These are phyloP conservation scores for Euphorbia schlechtendalii DNA, from an alignment of 441 rosid species.

Conservation along the genomic window DNA sequence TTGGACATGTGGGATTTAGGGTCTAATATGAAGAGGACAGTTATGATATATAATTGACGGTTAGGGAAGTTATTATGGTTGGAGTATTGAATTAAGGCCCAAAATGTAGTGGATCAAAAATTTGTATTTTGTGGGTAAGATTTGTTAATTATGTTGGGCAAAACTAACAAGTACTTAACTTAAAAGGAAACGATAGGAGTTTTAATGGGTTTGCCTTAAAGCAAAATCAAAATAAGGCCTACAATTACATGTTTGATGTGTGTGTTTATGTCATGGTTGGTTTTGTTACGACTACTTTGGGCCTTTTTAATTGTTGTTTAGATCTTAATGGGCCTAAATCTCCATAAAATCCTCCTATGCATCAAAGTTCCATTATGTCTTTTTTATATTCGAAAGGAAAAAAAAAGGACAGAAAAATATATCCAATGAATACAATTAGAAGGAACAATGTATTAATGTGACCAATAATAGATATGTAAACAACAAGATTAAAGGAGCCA, in stretches of 20 bases:
- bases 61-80: constrained; percentile 30
- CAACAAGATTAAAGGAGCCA: no score
- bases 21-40: constrained; percentile 3
- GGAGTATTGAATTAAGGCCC: constrained; percentile 28
- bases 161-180: constrained; percentile 46
- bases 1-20: constrained; percentile 18
- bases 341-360: no score
- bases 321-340: no score
- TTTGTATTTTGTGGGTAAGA: neutral
- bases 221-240: constrained; percentile 38
- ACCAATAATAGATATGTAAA: no score
- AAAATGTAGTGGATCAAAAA: constrained; percentile 26
- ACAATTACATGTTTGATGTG: constrained; percentile 25
- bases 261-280: constrained; percentile 18
- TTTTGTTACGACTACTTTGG: neutral
- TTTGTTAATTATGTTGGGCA: constrained; percentile 7
- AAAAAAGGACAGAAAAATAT: no score
- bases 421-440: no score
- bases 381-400: no score
- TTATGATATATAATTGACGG: constrained; percentile 16
- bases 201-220: constrained; percentile 46
- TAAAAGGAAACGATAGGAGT: constrained; percentile 35
- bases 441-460: no score
- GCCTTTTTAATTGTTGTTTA: neutral
- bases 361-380: no score